Conservation (phyloP, 495 filamentous ascomycete genomes). For the Chaetomium cochliodes region DNA sequence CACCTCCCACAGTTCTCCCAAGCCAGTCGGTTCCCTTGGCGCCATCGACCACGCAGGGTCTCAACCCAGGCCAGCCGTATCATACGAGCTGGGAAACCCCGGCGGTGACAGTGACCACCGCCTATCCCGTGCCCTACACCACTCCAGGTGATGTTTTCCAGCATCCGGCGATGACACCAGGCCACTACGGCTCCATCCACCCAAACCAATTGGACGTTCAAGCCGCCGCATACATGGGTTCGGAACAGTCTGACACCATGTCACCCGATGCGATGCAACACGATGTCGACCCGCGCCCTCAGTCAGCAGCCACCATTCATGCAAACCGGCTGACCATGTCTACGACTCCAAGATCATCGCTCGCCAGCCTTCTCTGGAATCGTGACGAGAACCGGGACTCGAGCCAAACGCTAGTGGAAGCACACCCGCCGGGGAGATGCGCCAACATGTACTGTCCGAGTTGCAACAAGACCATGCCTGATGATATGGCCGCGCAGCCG, state of each 20-base stretch:
- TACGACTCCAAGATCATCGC: slow-evolving; percentile 29
- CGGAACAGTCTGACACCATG: slow-evolving; percentile 13
- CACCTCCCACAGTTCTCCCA: slow-evolving; percentile 13
- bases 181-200: slow-evolving; percentile 21
- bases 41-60: slow-evolving; percentile 9
- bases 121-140: slow-evolving; percentile 27
- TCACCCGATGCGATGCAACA: slow-evolving; percentile 19
- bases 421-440: slow-evolving; percentile 30
- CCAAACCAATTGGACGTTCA: slow-evolving; percentile 21
- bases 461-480: slow-evolving; percentile 30
- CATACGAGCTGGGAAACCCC: slow-evolving; percentile 23
- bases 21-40: slow-evolving; percentile 21
- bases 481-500: slow-evolving; percentile 18
- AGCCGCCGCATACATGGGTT: slow-evolving; percentile 9
- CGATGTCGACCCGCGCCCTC: slow-evolving; percentile 17
- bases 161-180: slow-evolving; percentile 18
- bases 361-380: slow-evolving; percentile 26
- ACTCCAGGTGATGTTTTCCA: slow-evolving; percentile 23
- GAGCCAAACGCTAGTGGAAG: slow-evolving; percentile 36
- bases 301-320: slow-evolving; percentile 21
- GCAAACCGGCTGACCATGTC: slow-evolving; percentile 23
- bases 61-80: slow-evolving; percentile 20
- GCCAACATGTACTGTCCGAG: slow-evolving; percentile 30
- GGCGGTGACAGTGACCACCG: slow-evolving; percentile 16
- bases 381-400: slow-evolving; percentile 36